Conservation (phyloP, 371 early-diverging fungal genomes). For the Coemansia sp. region DNA sequence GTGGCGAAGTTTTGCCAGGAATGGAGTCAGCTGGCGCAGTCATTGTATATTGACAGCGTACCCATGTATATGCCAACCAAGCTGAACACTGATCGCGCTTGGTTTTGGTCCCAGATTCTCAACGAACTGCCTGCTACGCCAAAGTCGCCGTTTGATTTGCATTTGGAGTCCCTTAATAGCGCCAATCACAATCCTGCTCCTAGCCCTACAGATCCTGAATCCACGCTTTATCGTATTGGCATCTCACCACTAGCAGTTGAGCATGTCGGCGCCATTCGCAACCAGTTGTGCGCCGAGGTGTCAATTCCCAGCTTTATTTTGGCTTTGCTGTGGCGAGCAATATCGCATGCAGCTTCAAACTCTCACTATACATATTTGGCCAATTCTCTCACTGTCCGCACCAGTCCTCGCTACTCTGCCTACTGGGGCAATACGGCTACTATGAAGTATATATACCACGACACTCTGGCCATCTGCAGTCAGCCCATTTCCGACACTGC, state of each 20-base stretch:
- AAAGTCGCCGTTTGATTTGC: neutral
- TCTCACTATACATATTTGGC: conserved; percentile 11
- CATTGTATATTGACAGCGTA: neutral
- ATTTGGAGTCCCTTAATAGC: neutral
- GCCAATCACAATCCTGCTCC: neutral
- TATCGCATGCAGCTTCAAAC: neutral
- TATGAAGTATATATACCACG: conserved; percentile 3
- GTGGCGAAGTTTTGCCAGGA: neutral
- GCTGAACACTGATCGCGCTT: conserved; percentile 10
- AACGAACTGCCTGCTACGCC: neutral
- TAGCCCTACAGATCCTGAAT: neutral
- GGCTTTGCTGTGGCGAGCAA: conserved; percentile 16
- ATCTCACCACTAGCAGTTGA: neutral
- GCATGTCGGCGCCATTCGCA: neutral
- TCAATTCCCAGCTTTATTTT: conserved; percentile 21
- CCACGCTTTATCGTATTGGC: conserved; percentile 7
- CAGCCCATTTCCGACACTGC: neutral
- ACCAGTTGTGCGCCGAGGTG: neutral
- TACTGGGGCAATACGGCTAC: conserved; percentile 29
- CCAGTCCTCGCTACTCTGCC: conserved; percentile 2
- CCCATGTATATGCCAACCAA: neutral
- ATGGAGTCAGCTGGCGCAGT: conserved; percentile 13
- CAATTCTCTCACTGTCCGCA: conserved; percentile 18
- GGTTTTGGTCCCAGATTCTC: conserved; percentile 7
- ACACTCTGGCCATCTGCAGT: neutral